phyloP scores from a whole-genome alignment of 345 rosid species.

The Bretschneidera sinensis region DNA sequence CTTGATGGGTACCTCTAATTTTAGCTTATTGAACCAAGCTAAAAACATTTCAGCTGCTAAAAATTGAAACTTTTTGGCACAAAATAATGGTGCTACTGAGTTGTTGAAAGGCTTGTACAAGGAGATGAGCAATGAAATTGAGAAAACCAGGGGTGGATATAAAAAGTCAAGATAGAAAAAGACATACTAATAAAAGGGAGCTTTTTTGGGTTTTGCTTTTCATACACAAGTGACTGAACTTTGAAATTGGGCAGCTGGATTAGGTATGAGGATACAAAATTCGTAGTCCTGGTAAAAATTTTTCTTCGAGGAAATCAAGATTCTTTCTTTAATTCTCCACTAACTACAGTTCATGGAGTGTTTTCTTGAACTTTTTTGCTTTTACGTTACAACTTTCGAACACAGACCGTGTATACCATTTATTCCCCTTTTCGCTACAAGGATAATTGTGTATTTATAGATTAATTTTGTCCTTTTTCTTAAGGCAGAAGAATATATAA shows the following conservation, averaged over 20 bases:
- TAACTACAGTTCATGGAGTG: too few species aligned
- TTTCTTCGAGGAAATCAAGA: background rate
- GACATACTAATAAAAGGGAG: too few species aligned
- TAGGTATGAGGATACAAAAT: background rate
- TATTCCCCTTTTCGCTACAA: too few species aligned
- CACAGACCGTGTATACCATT: too few species aligned
- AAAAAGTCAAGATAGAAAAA: background rate
- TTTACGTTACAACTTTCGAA: too few species aligned
- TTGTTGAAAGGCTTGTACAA: background rate
- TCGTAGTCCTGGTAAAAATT: background rate
- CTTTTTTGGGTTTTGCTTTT: too few species aligned
- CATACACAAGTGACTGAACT: too few species aligned
- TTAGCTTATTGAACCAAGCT: background rate
- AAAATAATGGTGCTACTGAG: background rate
- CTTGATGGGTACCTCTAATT: slow-evolving; percentile 17
- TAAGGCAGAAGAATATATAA: too few species aligned
- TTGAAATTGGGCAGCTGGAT: background rate
- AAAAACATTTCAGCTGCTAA: slow-evolving; percentile 18
- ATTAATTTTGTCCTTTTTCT: too few species aligned
- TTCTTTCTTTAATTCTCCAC: background rate
- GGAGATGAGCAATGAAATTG: background rate
- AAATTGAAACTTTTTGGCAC: background rate
- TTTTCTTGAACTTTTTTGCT: too few species aligned
- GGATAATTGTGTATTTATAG: too few species aligned
- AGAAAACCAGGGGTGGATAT: background rate